Evolutionary conservation across 495 filamentous ascomycete species (phyloP), one percentile per base, ranked within the genome.

Genomic region (Trypethelium eluteriae): DNA sequence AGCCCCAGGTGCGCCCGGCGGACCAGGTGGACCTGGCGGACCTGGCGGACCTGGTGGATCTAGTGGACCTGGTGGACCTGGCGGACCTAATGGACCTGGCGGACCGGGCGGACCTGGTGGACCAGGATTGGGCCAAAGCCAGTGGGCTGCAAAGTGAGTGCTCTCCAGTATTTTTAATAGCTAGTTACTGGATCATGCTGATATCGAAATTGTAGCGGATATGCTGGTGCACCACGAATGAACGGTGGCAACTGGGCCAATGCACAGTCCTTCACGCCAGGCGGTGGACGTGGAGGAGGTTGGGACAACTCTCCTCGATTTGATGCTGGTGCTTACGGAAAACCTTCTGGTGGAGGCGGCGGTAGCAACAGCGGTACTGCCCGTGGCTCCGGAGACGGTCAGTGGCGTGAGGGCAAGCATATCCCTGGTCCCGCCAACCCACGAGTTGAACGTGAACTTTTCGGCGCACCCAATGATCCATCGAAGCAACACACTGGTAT

Each of bases 321-420:
- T 79, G 79, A 91, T 73, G 83, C 84, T 64, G 81, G 84, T 79
- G 85, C 82, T 76, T 91, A 91, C 80, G 88, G 88, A 74, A 79
- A 81, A 71, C 81, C 83, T 78, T 81, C 81, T 77, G 77, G 71
- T 70, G 79, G 81, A 56, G 81, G 86, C 64, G 78, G 79, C 50
- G 76, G 77, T 62, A 75, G 80, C 70, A 79, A 77, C 65, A 73
- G 71, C 70, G 71, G 74, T 69, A 68, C 77, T 74, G 80, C 83
- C 73, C 86, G 89, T 74, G 93, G 92, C 72, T 91, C 89, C 71
- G 93, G 95, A 71, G 94, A 98, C 75, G 94, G 94, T 68, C 87
- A 89, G 79, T 98, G 94, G 94, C 85, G 86, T 71, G 94, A 98
- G 70, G 94, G 94, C 76, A 96, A 98, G 81, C 94, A 98, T 78